phyloP scores from a whole-genome alignment of 2,329 filamentous ascomycete species.

The Trichoderma koningii region DNA sequence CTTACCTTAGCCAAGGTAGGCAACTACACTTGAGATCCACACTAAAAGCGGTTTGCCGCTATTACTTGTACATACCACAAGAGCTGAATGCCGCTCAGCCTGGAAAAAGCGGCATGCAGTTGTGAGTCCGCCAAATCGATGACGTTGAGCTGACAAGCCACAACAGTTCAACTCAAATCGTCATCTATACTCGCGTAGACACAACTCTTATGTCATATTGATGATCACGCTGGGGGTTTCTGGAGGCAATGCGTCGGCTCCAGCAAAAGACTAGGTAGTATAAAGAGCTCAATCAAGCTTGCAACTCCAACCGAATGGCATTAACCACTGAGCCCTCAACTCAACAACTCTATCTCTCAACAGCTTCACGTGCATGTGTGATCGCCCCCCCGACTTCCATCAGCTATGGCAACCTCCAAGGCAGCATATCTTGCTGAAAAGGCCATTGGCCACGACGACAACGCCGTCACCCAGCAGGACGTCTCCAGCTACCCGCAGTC shows the following conservation, averaged over 20 bases:
- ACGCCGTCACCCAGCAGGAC: slow-evolving; percentile 67
- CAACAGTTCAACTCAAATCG: not conserved
- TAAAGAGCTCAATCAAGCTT: too few species aligned
- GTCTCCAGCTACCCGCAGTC: slow-evolving; percentile 59
- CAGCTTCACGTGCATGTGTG: not conserved
- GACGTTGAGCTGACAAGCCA: not conserved
- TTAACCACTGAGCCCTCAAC: too few species aligned
- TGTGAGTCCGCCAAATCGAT: not conserved
- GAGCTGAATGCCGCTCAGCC: too few species aligned
- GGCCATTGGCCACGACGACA: slow-evolving; percentile 66
- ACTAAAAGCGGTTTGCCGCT: too few species aligned
- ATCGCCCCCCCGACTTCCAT: not conserved
- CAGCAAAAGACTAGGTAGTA: too few species aligned
- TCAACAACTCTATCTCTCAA: not conserved
- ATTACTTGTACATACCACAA: too few species aligned
- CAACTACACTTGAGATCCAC: too few species aligned
- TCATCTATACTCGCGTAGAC: not conserved
- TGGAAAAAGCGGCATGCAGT: too few species aligned
- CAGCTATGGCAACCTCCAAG: slow-evolving; percentile 47
- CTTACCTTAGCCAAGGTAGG: too few species aligned
- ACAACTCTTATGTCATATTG: not conserved
- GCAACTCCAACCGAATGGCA: too few species aligned
- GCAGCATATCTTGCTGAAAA: slow-evolving; percentile 69
- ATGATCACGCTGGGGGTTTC: not conserved
- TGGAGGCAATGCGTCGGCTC: too few species aligned